phyloP scores from a whole-genome alignment of 2,329 filamentous ascomycete genomes.

The Tolypocladium guangdongense region DNA sequence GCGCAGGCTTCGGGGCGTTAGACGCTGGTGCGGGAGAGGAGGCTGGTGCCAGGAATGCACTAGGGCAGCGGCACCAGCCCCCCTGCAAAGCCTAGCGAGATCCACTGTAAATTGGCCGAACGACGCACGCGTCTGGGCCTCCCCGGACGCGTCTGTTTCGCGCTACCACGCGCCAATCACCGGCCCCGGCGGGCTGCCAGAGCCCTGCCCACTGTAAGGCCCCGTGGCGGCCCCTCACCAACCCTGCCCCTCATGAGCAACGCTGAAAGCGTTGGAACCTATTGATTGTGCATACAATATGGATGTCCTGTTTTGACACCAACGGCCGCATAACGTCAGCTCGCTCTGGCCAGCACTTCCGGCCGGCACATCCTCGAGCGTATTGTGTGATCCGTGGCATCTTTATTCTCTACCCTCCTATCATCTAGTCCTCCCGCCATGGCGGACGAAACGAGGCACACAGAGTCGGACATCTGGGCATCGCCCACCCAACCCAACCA shows the following conservation, averaged over 20 bases:
- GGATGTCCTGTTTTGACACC: neutral
- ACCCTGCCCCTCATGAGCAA: neutral
- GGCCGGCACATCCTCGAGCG: neutral
- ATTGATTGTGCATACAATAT: neutral
- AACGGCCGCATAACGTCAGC: neutral
- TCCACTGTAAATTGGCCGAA: neutral
- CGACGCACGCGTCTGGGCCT: neutral
- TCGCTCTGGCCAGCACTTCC: neutral
- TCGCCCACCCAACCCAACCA: conserved; percentile 27
- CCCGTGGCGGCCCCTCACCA: neutral
- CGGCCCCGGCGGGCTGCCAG: neutral
- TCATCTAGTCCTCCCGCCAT: conserved; percentile 17
- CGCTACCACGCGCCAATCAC: conserved; percentile 11
- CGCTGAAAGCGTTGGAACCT: neutral
- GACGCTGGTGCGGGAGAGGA: conserved; percentile 8
- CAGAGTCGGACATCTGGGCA: conserved; percentile 37
- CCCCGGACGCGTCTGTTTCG: conserved; percentile 18
- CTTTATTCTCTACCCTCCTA: neutral
- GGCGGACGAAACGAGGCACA: conserved; percentile 33
- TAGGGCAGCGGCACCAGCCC: conserved; percentile 9
- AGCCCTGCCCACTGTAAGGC: neutral
- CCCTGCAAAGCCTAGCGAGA: conserved; percentile 2
- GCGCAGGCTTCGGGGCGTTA: conserved; percentile 7
- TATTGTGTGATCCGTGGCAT: neutral
- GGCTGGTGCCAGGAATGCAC: conserved; percentile 10